These are phyloP conservation scores for Luffa acutangula DNA, from an alignment of 306 rosid species.

Conservation along the genomic window DNA sequence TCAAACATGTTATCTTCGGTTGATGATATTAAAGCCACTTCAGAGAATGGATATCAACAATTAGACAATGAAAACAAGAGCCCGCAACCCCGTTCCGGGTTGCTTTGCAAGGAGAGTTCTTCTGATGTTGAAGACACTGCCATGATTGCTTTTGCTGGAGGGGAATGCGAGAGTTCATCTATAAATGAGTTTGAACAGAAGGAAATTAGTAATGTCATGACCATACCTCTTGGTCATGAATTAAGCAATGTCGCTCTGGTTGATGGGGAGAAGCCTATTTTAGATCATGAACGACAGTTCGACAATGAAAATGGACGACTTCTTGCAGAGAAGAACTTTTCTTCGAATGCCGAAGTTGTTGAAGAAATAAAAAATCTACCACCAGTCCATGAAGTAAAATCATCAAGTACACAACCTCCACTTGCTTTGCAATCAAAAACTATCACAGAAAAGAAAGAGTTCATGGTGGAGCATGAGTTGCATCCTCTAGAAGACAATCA, in stretches of 20 bases:
- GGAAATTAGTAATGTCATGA: neutral
- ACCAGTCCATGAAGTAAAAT: neutral
- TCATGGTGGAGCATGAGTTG: neutral
- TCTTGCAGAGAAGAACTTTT: neutral
- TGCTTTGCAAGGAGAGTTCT: neutral
- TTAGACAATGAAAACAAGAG: neutral
- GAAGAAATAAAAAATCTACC: neutral
- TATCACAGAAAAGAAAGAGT: constrained; percentile 16
- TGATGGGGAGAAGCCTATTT: constrained; percentile 9
- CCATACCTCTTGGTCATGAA: neutral
- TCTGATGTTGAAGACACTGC: neutral
- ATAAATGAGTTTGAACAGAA: constrained; percentile 12
- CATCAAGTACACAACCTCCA: constrained; percentile 1
- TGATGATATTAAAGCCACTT: constrained; percentile 6
- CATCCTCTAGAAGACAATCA: neutral
- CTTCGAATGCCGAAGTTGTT: neutral
- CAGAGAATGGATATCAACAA: constrained; percentile 19
- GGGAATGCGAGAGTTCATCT: constrained; percentile 12
- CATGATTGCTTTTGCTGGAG: constrained; percentile 11
- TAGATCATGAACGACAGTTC: constrained; percentile 10
- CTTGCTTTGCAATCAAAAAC: constrained; percentile 12
- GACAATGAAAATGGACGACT: neutral
- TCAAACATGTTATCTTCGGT: neutral
- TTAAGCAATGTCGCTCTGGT: neutral
- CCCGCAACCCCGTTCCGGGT: neutral